Conservation (phyloP, 768 basidiomycete species). For the Amanita inopinata region DNA sequence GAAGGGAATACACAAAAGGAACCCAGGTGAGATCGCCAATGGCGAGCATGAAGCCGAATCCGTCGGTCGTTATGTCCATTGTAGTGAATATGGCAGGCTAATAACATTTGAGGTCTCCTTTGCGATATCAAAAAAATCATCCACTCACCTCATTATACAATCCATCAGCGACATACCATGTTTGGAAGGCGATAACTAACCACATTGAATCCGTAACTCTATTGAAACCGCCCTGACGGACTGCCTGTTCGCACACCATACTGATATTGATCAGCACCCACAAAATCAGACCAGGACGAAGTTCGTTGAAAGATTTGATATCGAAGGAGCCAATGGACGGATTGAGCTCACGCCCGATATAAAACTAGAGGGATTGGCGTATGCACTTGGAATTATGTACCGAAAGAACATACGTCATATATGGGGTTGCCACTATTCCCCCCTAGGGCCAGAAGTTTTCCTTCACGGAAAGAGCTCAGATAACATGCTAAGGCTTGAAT, state of each 20-base stretch:
- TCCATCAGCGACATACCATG: slow-evolving; percentile 77
- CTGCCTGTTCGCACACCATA: slow-evolving; percentile 86
- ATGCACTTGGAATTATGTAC: slow-evolving; percentile 2
- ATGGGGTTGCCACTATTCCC: slow-evolving; percentile 83
- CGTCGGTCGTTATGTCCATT: slow-evolving; percentile 97
- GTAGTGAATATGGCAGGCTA: slow-evolving; percentile 85
- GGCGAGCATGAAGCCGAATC: slow-evolving; percentile 97
- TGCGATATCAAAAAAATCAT: background rate
- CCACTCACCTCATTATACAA: slow-evolving; percentile 78
- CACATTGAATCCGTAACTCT: slow-evolving; percentile 85
- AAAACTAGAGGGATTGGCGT: slow-evolving; percentile 49
- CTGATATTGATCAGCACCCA: slow-evolving; percentile 89
- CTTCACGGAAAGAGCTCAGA: slow-evolving; percentile 52
- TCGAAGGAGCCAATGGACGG: slow-evolving; percentile 70
- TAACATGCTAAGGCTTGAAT: slow-evolving; percentile 70
- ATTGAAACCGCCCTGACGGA: slow-evolving; percentile 57
- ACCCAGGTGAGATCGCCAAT: slow-evolving; percentile 92
- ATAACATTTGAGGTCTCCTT: background rate
- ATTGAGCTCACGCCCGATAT: slow-evolving; percentile 91
- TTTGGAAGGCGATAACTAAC: slow-evolving; percentile 79
- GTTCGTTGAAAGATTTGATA: slow-evolving; percentile 70
- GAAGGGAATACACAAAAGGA: slow-evolving; percentile 88
- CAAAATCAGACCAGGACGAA: slow-evolving; percentile 83
- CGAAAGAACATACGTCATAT: slow-evolving; percentile 70
- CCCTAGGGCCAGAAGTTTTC: slow-evolving; percentile 77